These are phyloP conservation scores for Zancudomyces culisetae DNA, from an alignment of 371 early-diverging fungal genomes.

Conservation along the genomic window DNA sequence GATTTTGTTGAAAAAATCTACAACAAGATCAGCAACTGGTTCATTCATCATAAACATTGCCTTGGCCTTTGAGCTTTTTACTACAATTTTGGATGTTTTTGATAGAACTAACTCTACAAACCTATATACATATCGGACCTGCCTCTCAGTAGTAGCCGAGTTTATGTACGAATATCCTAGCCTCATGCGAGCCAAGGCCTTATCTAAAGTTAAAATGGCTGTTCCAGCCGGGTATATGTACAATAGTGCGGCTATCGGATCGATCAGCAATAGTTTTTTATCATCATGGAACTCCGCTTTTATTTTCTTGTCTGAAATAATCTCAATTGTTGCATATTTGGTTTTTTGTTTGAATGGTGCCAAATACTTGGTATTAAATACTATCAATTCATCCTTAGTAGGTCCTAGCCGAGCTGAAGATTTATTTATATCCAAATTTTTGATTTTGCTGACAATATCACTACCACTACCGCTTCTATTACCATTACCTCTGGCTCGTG, in stretches of 20 bases:
- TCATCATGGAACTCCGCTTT: conserved; percentile 5
- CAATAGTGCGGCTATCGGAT: background rate
- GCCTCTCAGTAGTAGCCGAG: conserved; percentile 8
- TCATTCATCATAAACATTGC: conserved; percentile 37
- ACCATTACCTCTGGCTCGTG: background rate
- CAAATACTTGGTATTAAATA: background rate
- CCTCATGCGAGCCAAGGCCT: background rate
- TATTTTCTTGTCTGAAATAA: conserved; percentile 3
- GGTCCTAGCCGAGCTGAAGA: conserved; percentile 1
- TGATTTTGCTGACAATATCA: background rate
- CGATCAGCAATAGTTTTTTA: conserved; percentile 1
- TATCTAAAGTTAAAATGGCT: background rate
- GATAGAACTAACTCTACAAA: conserved; percentile 28
- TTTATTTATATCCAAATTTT: background rate
- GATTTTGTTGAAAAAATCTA: conserved; percentile 31
- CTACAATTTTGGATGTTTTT: conserved; percentile 33
- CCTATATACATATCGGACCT: conserved; percentile 19
- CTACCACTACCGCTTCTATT: background rate
- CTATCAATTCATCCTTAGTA: background rate
- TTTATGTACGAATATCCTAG: background rate
- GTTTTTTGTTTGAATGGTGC: conserved; percentile 2
- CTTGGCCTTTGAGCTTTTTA: conserved; percentile 39
- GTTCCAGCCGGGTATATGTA: background rate
- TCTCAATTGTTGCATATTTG: conserved; percentile 4
- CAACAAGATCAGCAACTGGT: conserved; percentile 30